Evolutionary conservation across 257 asterid genomes (phyloP), one percentile per base, ranked within the genome.

Genomic region (Paulownia fortunei): DNA sequence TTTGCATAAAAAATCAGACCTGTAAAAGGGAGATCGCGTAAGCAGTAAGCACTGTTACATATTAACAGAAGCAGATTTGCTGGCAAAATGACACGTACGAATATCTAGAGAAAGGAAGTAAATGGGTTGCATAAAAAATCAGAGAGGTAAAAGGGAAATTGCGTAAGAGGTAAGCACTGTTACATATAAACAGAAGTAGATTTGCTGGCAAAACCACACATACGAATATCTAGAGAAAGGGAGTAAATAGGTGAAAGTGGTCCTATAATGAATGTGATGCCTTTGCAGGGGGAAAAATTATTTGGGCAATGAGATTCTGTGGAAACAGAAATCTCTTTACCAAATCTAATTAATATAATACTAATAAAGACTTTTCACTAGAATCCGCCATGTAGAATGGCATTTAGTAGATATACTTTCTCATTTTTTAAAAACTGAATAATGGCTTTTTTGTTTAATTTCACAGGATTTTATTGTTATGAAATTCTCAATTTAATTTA

Each of bases 151-250:
- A 30, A 34, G 76, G 67, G 62, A 55, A 44, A 30, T 21, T 16
- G 54, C 18, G 51, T 52, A 27, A 79, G 76, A 58, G 37, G 34
- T 54, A 18, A 64, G 36, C 36, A 75, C 16, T 36, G 30, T 69
- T 27, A 74, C 62, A 74, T 77, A 72, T 34, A 56, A 26, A 54
- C n/a, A 73, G 18, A 66, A 26, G 77, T 72, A 69, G 62, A 36
- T 69, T 69, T 10, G 34, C 54, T 37, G 65, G 74, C 36, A 10
- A 69, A 36, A 55, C 26, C 60, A 27, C 78, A 37, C 15, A 19
- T 54, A 19, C 12, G 41, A 39, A 64, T 24, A 72, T 55, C 75
- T 44, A 21, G 39, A 81, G 69, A 19, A 74, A 79, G 21, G 15
- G 24, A 68, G 47, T 46, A 56, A 73, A 55, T 9, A 0, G n/a